Base-by-base conservation (phyloP, 495 filamentous ascomycete genomes). In the Penicillium coffeae region DNA sequence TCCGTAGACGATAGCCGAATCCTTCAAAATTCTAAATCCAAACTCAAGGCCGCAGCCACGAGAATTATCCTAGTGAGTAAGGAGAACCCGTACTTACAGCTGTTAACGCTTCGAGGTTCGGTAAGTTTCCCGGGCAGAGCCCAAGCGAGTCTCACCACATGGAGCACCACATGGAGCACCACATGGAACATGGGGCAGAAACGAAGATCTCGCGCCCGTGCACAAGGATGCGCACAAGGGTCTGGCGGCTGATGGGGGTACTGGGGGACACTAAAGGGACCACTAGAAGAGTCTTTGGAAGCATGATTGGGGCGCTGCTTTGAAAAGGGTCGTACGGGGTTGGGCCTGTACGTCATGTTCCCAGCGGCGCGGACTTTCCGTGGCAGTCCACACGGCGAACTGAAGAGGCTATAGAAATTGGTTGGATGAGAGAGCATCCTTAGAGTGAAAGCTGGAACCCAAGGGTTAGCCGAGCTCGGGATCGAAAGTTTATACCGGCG, bases 331-430 rank as follows among this genome's bases (percentile, higher is more conserved):
- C 19, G 44, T 13, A 41, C 45, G 45, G 45, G 52, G 20, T n/a
- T n/a, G 42, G 38, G 21, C 42, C 44, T 51, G 47, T 55, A 47
- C 52, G 55, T 55, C 55, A 55, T 47, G 34, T 20, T 14, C 12
- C 43, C 41, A 39, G 45, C 49, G 49, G 41, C 16, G 36, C 49
- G 42, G 49, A 52, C 41, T 45, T 56, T 44, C 53, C 48, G 45
- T 22, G 16, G n/a, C n/a, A n/a, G n/a, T n/a, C n/a, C n/a, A n/a
- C n/a, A n/a, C n/a, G n/a, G n/a, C n/a, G n/a, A n/a, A n/a, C n/a
- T n/a, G n/a, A n/a, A n/a, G n/a, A n/a, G n/a, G n/a, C n/a, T n/a
- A n/a, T n/a, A n/a, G n/a, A n/a, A n/a, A n/a, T n/a, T n/a, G n/a
- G n/a, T n/a, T n/a, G n/a, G n/a, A n/a, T n/a, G n/a, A n/a, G n/a